phyloP scores from a whole-genome alignment of 2,329 filamentous ascomycete species.

The Ascocoryne sarcoides region DNA sequence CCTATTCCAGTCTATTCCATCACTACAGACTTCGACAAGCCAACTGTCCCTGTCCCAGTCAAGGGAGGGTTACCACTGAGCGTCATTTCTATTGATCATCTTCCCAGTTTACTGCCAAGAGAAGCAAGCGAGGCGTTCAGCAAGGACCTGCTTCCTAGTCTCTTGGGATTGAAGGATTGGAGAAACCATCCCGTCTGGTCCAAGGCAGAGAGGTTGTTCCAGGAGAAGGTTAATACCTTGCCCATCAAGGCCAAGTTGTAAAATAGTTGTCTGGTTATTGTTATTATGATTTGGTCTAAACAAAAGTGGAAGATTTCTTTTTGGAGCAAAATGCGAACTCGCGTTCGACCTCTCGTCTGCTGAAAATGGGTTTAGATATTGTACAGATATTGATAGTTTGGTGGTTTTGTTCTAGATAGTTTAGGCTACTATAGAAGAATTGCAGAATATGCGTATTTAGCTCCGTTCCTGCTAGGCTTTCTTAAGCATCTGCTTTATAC shows the following conservation, averaged over 20 bases:
- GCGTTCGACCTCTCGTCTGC: background rate
- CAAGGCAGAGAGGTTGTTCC: slow-evolving; percentile 74
- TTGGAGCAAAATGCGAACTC: background rate
- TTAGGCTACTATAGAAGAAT: too few relatives aligned
- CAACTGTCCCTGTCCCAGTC: slow-evolving; percentile 68
- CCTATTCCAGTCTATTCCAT: slow-evolving; percentile 73
- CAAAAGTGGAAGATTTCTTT: background rate
- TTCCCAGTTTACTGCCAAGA: slow-evolving; percentile 73
- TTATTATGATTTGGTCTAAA: background rate
- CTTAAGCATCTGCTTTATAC: too few relatives aligned
- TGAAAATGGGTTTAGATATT: too few relatives aligned
- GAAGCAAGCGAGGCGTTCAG: slow-evolving; percentile 85
- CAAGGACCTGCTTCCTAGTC: slow-evolving; percentile 64
- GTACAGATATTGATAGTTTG: too few relatives aligned
- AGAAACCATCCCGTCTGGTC: slow-evolving; percentile 70
- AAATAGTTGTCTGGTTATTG: background rate
- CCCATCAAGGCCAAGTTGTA: slow-evolving; percentile 31
- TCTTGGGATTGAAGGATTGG: slow-evolving; percentile 71
- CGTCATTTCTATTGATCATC: slow-evolving; percentile 83
- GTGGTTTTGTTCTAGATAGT: too few relatives aligned
- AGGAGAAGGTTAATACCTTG: slow-evolving; percentile 68
- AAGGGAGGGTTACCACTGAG: slow-evolving; percentile 48
- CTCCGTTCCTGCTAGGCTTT: too few relatives aligned
- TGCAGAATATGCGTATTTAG: too few relatives aligned
- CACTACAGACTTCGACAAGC: slow-evolving; percentile 79